Conservation (phyloP, 768 basidiomycete species). For the Tricholoma hemisulphureum region DNA sequence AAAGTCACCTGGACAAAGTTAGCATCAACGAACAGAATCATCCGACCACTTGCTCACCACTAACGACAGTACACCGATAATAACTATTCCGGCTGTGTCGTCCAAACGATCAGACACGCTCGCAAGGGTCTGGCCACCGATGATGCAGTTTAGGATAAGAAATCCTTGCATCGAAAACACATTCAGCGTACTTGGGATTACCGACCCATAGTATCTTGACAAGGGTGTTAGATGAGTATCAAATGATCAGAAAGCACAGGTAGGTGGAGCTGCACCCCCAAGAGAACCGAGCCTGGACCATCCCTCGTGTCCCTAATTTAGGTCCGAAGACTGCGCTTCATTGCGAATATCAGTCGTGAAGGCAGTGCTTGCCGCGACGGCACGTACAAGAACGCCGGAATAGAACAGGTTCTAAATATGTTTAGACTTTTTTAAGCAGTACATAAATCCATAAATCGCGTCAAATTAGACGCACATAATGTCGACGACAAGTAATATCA, state of each 20-base stretch:
- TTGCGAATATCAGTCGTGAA: not conserved
- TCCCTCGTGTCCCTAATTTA: constrained; percentile 74
- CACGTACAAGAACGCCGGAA: constrained; percentile 62
- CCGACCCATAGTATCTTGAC: constrained; percentile 54
- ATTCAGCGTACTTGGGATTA: constrained; percentile 54
- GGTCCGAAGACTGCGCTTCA: constrained; percentile 68
- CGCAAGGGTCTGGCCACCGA: constrained; percentile 66
- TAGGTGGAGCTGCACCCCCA: not conserved
- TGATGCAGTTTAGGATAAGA: constrained; percentile 63
- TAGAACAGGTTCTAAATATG: constrained; percentile 37
- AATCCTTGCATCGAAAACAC: constrained; percentile 62
- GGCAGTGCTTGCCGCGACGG: no score
- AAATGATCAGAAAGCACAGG: not conserved
- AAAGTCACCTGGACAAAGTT: constrained; percentile 45
- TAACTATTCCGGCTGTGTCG: constrained; percentile 40
- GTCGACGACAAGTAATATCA: constrained; percentile 45
- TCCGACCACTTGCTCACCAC: constrained; percentile 28
- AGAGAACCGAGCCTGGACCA: constrained; percentile 42
- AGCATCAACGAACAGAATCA: not conserved
- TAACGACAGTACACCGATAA: constrained; percentile 37
- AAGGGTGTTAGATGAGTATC: not conserved
- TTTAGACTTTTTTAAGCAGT: not conserved
- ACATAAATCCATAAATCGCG: not conserved
- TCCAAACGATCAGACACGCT: constrained; percentile 44
- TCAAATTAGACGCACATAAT: constrained; percentile 35